These are phyloP conservation scores for Hirschioporus abietinus DNA, from an alignment of 768 basidiomycete genomes.

Conservation along the genomic window DNA sequence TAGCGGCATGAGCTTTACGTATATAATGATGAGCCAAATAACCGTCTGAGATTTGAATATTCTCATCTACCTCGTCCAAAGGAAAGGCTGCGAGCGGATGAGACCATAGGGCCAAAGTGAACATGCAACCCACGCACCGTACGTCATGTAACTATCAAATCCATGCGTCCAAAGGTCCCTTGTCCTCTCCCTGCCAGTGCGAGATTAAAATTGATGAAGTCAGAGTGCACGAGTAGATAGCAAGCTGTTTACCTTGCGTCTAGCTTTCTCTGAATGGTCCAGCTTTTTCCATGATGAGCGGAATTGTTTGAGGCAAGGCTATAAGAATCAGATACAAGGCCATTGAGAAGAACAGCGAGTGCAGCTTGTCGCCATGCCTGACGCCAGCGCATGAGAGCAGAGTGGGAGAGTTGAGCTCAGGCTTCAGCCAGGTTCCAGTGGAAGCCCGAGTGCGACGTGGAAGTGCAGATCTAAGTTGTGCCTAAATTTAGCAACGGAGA, in stretches of 20 bases:
- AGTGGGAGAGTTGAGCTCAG: conserved; percentile 1
- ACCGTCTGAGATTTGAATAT: conserved; percentile 7
- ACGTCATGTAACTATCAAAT: conserved; percentile 81
- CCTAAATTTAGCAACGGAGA: neutral
- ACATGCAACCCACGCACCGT: conserved; percentile 41
- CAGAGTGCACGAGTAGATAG: neutral
- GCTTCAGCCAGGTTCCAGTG: neutral
- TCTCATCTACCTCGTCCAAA: conserved; percentile 61
- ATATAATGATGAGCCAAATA: conserved; percentile 10
- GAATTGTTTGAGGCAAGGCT: conserved; percentile 6
- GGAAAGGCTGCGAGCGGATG: conserved; percentile 61
- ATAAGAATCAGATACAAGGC: conserved; percentile 20
- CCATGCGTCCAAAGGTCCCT: conserved; percentile 89
- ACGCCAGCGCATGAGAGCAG: conserved; percentile 22
- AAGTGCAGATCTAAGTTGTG: neutral
- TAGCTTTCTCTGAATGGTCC: conserved; percentile 22
- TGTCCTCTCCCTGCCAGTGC: conserved; percentile 56
- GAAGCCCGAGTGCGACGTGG: neutral
- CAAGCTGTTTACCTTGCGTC: conserved; percentile 18
- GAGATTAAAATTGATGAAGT: conserved; percentile 7
- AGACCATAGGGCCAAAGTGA: conserved; percentile 15
- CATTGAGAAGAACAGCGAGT: conserved; percentile 22
- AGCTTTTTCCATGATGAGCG: conserved; percentile 8
- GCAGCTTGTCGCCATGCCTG: conserved; percentile 22
- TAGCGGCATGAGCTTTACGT: conserved; percentile 70